Percentiles rank a stretch among this genome's conserved stretches.
Conservation (phyloP, 805 yeast genomes). For the Naumovozyma baii region DNA sequence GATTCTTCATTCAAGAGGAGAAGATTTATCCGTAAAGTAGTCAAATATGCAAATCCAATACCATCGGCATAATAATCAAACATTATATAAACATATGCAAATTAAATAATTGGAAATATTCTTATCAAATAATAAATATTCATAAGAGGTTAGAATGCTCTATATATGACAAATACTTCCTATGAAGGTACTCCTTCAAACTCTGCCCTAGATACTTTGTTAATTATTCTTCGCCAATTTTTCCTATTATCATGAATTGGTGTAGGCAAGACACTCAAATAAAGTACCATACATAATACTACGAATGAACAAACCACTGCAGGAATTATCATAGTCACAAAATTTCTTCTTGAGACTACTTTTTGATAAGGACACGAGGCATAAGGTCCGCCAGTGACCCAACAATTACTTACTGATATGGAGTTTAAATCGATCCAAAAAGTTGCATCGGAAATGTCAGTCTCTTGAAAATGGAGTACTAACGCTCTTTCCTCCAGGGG, state of each 20-base stretch:
- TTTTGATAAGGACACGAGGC: conserved; percentile 70
- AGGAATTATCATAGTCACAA: conserved; percentile 57
- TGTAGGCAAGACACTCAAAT: conserved; percentile 46
- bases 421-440: conserved; percentile 79
- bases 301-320: conserved; percentile 49
- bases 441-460: conserved; percentile 4
- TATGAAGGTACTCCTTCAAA: conserved; percentile 83
- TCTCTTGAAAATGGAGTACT: conserved; percentile 8
- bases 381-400: conserved; percentile 76
- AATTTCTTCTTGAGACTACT: conserved; percentile 43
- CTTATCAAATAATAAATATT: no score
- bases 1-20: conserved; percentile 48
- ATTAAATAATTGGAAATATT: no score
- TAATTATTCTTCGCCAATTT: conserved; percentile 50
- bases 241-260: conserved; percentile 67
- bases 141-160: neutral
- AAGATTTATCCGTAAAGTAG: conserved; percentile 44
- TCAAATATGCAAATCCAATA: conserved; percentile 37
- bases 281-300: conserved; percentile 41
- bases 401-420: conserved; percentile 61
- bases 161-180: conserved; percentile 2
- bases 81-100: no score
- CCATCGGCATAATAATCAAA: no score
- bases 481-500: conserved; percentile 37
- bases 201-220: conserved; percentile 50